Evolutionary conservation across 495 filamentous ascomycete genomes (phyloP).

Genomic region (Chaetomium cochliodes): DNA sequence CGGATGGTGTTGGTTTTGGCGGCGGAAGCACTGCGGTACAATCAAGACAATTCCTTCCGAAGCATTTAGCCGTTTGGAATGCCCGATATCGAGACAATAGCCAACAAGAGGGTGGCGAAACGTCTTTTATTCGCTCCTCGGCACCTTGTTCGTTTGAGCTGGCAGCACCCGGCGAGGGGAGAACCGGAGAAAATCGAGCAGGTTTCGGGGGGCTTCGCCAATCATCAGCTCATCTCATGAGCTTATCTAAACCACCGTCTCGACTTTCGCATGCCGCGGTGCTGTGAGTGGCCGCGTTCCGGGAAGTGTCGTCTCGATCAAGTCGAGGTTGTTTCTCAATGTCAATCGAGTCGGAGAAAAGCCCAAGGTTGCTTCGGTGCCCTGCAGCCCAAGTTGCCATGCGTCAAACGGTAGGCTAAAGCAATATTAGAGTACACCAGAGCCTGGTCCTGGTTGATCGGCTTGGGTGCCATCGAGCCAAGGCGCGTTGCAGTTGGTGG

Average conservation of each 20-base stretch:
- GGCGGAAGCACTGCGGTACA: conserved; percentile 8
- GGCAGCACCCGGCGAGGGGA: not conserved
- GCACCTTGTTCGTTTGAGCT: not conserved
- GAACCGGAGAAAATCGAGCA: not conserved
- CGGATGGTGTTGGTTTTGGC: conserved; percentile 2
- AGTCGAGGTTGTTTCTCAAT: not conserved
- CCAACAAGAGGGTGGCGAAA: conserved; percentile 19
- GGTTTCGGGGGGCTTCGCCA: not conserved
- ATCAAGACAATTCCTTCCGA: conserved; percentile 13
- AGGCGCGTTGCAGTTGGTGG: not conserved
- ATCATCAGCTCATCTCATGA: not conserved
- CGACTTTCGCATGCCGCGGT: not conserved
- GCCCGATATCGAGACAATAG: conserved; percentile 3
- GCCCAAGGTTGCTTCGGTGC: not conserved
- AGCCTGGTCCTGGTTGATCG: not conserved
- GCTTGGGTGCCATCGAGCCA: not conserved
- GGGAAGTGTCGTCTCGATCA: not conserved
- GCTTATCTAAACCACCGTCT: too few species aligned
- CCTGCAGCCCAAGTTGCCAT: not conserved
- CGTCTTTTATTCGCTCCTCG: not conserved
- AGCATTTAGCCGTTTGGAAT: conserved; percentile 25
- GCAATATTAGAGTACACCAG: not conserved
- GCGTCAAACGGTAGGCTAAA: conserved; percentile 7
- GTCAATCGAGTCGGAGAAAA: not conserved
- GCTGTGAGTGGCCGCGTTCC: not conserved